phyloP scores from a whole-genome alignment of 2,329 filamentous ascomycete species.

The Ascochyta fabae region DNA sequence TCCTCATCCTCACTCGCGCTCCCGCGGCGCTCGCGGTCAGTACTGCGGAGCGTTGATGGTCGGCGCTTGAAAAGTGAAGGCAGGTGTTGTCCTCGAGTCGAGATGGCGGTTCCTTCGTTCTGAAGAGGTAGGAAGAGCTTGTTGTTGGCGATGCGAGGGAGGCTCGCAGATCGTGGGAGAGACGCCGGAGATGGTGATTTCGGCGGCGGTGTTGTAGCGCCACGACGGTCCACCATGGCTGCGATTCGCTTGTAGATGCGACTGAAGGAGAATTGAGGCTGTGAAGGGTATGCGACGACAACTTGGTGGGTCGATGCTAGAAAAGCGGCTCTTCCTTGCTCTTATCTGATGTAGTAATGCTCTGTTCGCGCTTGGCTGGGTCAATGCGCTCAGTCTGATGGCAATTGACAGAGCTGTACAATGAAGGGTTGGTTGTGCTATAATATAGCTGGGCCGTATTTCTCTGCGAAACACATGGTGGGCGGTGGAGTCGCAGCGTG shows the following conservation, averaged over 20 bases:
- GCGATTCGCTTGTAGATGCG: background rate
- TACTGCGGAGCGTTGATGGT: constrained; percentile 40
- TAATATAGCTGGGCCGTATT: constrained; percentile 4
- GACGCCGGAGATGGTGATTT: constrained; percentile 26
- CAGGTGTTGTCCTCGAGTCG: constrained; percentile 54
- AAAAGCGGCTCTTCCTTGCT: constrained; percentile 6
- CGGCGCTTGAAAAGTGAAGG: constrained; percentile 45
- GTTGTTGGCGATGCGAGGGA: constrained; percentile 42
- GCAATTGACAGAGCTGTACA: background rate
- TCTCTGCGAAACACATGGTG: constrained; percentile 16
- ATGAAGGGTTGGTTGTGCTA: background rate
- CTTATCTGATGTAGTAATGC: constrained; percentile 5
- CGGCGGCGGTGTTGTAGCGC: constrained; percentile 20
- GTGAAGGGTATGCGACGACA: background rate
- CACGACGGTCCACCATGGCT: constrained; percentile 27
- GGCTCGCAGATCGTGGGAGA: constrained; percentile 31
- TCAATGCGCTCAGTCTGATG: background rate
- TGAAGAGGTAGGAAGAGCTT: constrained; percentile 52
- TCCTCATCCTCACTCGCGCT: constrained; percentile 42
- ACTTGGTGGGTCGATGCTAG: background rate
- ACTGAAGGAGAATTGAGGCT: background rate
- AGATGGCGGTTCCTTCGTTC: constrained; percentile 47
- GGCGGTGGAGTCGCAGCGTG: constrained; percentile 20
- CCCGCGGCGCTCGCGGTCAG: constrained; percentile 34
- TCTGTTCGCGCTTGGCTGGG: background rate